These are phyloP conservation scores for Mrakia gelida DNA, from an alignment of 768 basidiomycete species.

Conservation along the genomic window DNA sequence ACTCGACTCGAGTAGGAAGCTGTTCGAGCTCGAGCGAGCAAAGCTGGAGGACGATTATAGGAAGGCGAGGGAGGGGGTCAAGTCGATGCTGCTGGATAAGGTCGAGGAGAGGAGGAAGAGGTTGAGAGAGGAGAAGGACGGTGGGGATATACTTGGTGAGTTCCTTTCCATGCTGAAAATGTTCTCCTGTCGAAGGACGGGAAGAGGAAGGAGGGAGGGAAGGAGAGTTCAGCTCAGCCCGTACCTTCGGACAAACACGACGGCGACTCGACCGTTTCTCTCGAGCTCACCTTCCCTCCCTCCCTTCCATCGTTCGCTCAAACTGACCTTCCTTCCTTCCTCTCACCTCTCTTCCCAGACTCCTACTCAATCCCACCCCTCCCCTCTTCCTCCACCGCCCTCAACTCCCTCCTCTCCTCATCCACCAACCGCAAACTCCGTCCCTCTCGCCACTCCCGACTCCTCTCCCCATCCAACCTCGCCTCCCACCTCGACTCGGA, in stretches of 20 bases:
- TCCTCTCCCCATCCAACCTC: neutral
- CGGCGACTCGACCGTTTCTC: neutral
- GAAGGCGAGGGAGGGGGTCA: conserved; percentile 46
- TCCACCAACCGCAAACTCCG: conserved; percentile 17
- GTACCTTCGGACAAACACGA: neutral
- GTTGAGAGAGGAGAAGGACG: conserved; percentile 49
- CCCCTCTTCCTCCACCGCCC: neutral
- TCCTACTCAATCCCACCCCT: conserved; percentile 19
- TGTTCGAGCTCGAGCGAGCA: conserved; percentile 47
- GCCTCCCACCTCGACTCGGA: conserved; percentile 7
- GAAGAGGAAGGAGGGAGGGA: neutral
- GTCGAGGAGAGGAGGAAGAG: conserved; percentile 47
- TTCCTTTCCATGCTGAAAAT: conserved; percentile 11
- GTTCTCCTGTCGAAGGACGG: neutral
- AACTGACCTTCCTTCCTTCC: conserved; percentile 26
- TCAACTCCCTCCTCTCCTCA: neutral
- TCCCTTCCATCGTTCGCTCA: conserved; percentile 21
- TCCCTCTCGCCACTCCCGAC: conserved; percentile 12
- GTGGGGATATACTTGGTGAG: conserved; percentile 47
- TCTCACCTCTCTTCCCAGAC: conserved; percentile 22
- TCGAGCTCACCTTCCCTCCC: conserved; percentile 5
- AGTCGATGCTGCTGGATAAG: conserved; percentile 44
- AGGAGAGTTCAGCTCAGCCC: neutral
- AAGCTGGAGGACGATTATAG: conserved; percentile 48
- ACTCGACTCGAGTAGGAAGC: conserved; percentile 41